Percentiles rank a stretch among this genome's conserved stretches.
These are phyloP conservation scores for Alternaria viburni DNA, from an alignment of 2,329 filamentous ascomycete genomes.

Conservation along the genomic window DNA sequence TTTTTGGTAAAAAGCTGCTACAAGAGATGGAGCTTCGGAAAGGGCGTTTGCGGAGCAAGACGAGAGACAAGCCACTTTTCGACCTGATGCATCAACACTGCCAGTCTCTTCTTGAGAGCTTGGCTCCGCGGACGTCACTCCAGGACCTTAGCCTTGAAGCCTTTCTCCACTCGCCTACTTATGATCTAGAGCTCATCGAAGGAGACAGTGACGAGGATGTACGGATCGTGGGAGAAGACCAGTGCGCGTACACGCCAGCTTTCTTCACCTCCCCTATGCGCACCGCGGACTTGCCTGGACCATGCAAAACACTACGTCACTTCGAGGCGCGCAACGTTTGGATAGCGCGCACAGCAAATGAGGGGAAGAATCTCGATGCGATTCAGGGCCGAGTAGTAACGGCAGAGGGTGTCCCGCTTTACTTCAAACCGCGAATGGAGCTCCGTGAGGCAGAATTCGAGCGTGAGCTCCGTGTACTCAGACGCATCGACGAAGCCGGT, in stretches of 20 bases:
- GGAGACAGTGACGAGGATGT: neutral
- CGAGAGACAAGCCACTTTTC: neutral
- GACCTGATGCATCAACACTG: constrained; percentile 8
- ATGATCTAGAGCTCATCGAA: constrained; percentile 1
- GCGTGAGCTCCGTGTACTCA: constrained; percentile 6
- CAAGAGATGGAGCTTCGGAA: neutral
- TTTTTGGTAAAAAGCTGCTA: neutral
- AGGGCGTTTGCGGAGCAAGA: neutral
- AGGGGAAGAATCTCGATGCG: neutral
- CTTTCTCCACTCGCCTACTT: constrained; percentile 7
- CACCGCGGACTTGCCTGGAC: neutral
- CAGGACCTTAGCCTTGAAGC: constrained; percentile 4
- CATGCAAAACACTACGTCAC: neutral
- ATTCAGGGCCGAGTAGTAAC: constrained; percentile 8
- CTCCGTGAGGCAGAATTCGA: constrained; percentile 6
- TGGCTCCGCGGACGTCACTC: neutral
- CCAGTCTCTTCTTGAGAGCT: neutral
- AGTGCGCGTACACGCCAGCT: constrained; percentile 1
- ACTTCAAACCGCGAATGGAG: constrained; percentile 12
- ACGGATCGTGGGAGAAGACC: neutral
- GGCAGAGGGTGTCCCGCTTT: neutral
- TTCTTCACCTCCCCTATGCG: constrained; percentile 1
- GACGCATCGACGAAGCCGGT: neutral
- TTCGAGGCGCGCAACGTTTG: neutral
- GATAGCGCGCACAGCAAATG: neutral